Evolutionary conservation across 495 filamentous ascomycete species (phyloP).

Genomic region (Penicillium atrosanguineum): DNA sequence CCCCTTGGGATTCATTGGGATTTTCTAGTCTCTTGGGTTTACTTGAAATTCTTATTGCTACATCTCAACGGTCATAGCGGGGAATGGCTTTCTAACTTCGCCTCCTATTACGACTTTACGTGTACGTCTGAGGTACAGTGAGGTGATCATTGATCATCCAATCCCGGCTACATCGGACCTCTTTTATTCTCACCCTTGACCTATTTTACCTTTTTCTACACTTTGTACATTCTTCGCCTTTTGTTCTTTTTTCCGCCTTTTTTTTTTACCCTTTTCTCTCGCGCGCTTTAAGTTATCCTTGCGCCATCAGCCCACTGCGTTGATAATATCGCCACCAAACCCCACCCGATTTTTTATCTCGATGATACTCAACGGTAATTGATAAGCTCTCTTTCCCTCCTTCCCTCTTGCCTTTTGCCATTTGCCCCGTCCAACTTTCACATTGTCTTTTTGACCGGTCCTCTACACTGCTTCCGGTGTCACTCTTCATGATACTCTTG

Average conservation of each 20-base stretch:
- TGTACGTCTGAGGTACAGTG: conserved; percentile 26
- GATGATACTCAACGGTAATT: conserved; percentile 15
- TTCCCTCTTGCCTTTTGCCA: conserved; percentile 18
- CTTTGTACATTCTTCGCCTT: conserved; percentile 9
- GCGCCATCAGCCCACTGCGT: conserved; percentile 8
- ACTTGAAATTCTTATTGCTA: neutral
- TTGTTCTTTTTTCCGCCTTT: conserved; percentile 2
- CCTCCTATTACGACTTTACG: conserved; percentile 19
- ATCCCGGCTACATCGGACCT: conserved; percentile 6
- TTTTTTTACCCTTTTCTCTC: conserved; percentile 2
- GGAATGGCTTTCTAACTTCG: conserved; percentile 22
- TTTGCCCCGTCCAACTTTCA: conserved; percentile 1
- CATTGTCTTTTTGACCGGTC: conserved; percentile 15
- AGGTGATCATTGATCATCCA: conserved; percentile 21
- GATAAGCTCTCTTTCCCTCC: conserved; percentile 14
- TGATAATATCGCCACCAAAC: conserved; percentile 8
- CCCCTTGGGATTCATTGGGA: neutral
- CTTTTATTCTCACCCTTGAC: neutral
- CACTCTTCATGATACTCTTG: conserved; percentile 8
- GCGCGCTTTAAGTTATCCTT: neutral
- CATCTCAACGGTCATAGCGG: conserved; percentile 20
- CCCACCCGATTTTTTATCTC: conserved; percentile 9
- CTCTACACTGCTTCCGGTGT: conserved; percentile 19
- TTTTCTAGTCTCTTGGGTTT: neutral
- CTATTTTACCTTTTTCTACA: neutral